Evolutionary conservation across 2,329 filamentous ascomycete species (phyloP).

Genomic region (Fusarium verrucosum): DNA sequence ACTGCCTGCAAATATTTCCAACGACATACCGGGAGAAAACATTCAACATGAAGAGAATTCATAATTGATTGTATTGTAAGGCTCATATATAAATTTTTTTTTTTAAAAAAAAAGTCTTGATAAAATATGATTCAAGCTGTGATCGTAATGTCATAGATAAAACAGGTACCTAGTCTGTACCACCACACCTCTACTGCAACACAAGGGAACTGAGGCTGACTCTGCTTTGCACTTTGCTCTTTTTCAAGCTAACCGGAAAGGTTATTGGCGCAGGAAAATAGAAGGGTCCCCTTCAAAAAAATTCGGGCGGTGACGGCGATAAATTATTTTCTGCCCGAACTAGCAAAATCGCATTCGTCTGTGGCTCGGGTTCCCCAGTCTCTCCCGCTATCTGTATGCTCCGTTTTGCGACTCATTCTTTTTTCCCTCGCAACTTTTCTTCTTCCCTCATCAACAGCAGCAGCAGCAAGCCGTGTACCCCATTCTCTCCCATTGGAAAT

Average conservation of each 20-base stretch:
- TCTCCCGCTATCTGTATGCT: slow-evolving; percentile 20
- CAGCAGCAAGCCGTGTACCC: not conserved
- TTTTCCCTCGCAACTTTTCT: slow-evolving; percentile 11
- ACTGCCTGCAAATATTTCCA: too few species aligned
- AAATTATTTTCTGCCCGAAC: slow-evolving; percentile 46
- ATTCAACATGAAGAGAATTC: too few species aligned
- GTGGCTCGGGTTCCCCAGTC: slow-evolving; percentile 28
- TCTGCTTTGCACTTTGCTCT: not conserved
- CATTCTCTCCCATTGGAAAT: not conserved
- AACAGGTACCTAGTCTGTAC: too few species aligned
- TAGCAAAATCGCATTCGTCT: slow-evolving; percentile 42
- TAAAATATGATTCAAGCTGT: not conserved
- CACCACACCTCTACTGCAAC: not conserved
- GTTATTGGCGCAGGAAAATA: slow-evolving; percentile 24
- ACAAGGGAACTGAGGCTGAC: not conserved
- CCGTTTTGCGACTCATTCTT: slow-evolving; percentile 32
- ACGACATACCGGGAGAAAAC: too few species aligned
- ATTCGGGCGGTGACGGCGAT: slow-evolving; percentile 45
- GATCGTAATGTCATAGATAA: too few species aligned
- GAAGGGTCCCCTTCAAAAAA: slow-evolving; percentile 31
- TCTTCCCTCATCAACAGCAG: slow-evolving; percentile 6
- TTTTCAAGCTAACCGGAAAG: slow-evolving; percentile 19
- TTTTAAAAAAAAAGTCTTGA: not conserved
- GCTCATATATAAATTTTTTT: too few species aligned
- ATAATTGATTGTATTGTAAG: too few species aligned